Percentiles rank a stretch among this genome's conserved stretches.
phyloP scores from a whole-genome alignment of 768 basidiomycete genomes.

The Auriscalpium microsporum region DNA sequence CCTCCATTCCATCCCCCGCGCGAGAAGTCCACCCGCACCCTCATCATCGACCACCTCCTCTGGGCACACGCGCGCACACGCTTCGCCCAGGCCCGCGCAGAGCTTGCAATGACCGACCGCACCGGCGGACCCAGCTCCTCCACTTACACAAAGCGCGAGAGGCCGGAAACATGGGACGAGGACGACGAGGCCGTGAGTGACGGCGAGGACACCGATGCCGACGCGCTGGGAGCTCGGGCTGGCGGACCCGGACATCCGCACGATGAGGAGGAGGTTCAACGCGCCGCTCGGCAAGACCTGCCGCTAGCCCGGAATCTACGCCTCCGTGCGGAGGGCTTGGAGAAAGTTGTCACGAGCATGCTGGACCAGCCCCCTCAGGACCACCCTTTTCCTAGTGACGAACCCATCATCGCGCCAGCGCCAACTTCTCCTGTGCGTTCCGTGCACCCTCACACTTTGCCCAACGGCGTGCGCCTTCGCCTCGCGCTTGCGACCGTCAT shows the following conservation, averaged over 20 bases:
- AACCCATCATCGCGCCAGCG: conserved; percentile 31
- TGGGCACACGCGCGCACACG: conserved; percentile 79
- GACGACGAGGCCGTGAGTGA: conserved; percentile 61
- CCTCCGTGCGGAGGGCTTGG: conserved; percentile 70
- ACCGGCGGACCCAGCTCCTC: conserved; percentile 58
- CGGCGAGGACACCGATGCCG: conserved; percentile 45
- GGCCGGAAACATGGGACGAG: conserved; percentile 72
- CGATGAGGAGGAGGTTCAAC: conserved; percentile 51
- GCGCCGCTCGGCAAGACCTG: conserved; percentile 50
- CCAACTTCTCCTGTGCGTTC: conserved; percentile 18
- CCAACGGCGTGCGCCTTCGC: conserved; percentile 74
- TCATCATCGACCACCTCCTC: conserved; percentile 82
- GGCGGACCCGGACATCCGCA: conserved; percentile 40
- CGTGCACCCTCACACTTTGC: conserved; percentile 52
- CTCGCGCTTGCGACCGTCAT: conserved; percentile 69
- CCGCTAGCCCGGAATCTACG: conserved; percentile 54
- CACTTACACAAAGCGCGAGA: conserved; percentile 53
- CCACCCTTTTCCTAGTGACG: conserved; percentile 48
- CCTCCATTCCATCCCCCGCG: conserved; percentile 75
- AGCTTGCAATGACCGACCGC: conserved; percentile 79
- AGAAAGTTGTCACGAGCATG: conserved; percentile 77
- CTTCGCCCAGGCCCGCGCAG: conserved; percentile 76
- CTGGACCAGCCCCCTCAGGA: conserved; percentile 68
- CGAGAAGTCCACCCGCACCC: conserved; percentile 81
- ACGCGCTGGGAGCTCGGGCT: conserved; percentile 37